Evolutionary conservation across 108 stramenopile genomes (phyloP).

Genomic region (Cafeteria roenbergensis): DNA sequence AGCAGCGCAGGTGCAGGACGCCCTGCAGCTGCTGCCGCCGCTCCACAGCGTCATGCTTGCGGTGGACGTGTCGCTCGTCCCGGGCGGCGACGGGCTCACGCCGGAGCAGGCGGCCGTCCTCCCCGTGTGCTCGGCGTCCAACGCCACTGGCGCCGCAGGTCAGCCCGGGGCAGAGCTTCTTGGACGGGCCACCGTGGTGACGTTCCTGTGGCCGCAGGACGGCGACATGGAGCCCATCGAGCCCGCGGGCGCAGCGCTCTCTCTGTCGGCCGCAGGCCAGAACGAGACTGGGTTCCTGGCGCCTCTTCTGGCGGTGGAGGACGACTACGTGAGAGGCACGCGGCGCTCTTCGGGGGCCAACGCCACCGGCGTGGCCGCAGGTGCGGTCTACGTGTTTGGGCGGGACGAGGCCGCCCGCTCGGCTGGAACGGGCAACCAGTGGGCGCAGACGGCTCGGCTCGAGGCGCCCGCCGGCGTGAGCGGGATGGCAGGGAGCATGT

Average conservation of each 20-base stretch:
- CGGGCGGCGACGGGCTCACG: too few relatives aligned
- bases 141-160: too few relatives aligned
- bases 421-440: background rate
- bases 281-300: background rate
- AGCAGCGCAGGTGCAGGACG: background rate
- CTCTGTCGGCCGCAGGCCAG: background rate
- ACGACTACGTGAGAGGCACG: background rate
- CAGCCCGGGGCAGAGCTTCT: too few relatives aligned
- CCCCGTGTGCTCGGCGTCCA: too few relatives aligned
- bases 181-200: too few relatives aligned
- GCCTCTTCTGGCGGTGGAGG: background rate
- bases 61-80: background rate
- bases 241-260: background rate
- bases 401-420: background rate
- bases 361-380: background rate
- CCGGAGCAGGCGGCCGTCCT: too few relatives aligned
- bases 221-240: conserved; percentile 7
- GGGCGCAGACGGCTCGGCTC: conserved; percentile 4
- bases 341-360: background rate
- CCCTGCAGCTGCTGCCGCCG: background rate
- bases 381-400: conserved; percentile 7
- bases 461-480: background rate
- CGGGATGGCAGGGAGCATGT: conserved; percentile 6
- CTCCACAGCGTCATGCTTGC: background rate
- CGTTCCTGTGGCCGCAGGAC: conserved; percentile 6